Base-by-base conservation (phyloP, 257 asterid species). In the Mentha longifolia region DNA sequence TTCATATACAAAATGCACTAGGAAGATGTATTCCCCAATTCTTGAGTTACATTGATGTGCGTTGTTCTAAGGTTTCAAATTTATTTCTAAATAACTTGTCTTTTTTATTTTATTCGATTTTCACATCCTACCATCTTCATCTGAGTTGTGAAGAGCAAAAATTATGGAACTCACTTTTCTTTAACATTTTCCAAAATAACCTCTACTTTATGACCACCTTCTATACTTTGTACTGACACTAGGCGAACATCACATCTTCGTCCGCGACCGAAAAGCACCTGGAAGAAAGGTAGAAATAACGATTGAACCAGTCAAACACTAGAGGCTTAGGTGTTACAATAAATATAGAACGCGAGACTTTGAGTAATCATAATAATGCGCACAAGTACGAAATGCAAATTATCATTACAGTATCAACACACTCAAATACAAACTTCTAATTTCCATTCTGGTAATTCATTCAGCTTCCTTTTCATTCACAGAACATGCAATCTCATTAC, bases 221-320 rank as follows among this genome's bases (percentile, higher is more conserved):
- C 75, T 35, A 65, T 59, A 60, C 72, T 77, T 60, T 65, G 45
- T 15, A 63, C 75, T 5, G 71, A 74, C 69, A 70, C 75, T 70
- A 80, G 28, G 57, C 71, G 80, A 46, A 77, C 80, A 65, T 80
- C 80, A 51, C 67, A 74, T 39, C 82, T 75, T 33, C 42, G 71
- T 75, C 51, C 20, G 20, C 51, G 57, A 14, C 85, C 82, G 73
- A 80, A 80, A 16, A 80, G 35, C 46, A 80, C 82, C 85, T 80
- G 61, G 30, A 47, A 55, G 75, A 61, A 39, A 49, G 62, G 55
- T 13, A 73, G 7, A 54, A n/a, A 17, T 14, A 16, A 59, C n/a
- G 2, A 55, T 11, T 9, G n/a, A 70, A 6, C 35, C 37, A 46
- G 1, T 42, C 67, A 13, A 14, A n/a, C n/a, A n/a, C n/a, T n/a